Conservation (phyloP, 176 grass and related monocot species). For the Eleusine indica region DNA sequence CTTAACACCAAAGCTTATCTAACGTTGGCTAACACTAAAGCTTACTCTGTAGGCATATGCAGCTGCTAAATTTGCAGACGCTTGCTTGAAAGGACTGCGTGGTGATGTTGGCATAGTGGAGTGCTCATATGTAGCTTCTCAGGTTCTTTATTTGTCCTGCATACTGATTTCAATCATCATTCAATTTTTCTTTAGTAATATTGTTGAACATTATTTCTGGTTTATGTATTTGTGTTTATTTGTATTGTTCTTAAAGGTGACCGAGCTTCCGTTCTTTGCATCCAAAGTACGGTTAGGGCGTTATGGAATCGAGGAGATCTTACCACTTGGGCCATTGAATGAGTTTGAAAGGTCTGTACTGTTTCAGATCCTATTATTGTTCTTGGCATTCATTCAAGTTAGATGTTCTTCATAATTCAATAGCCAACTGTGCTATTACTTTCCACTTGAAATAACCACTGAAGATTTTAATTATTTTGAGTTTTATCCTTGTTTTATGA, state of each 20-base stretch:
- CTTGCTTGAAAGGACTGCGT: conserved; percentile 70
- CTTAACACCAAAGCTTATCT: background rate
- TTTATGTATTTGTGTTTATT: conserved; percentile 22
- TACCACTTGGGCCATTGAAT: conserved; percentile 76
- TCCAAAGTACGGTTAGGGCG: conserved; percentile 77
- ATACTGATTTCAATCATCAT: conserved; percentile 15
- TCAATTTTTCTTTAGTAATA: conserved; percentile 13
- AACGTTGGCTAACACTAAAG: conserved; percentile 2
- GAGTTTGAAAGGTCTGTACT: conserved; percentile 72
- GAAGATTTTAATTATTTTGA: conserved; percentile 5
- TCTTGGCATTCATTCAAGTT: background rate
- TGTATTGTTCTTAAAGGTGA: conserved; percentile 61
- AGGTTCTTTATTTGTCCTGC: conserved; percentile 39
- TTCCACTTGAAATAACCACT: background rate
- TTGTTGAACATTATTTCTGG: background rate
- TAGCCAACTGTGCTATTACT: background rate
- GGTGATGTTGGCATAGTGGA: conserved; percentile 85
- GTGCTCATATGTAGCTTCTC: conserved; percentile 81
- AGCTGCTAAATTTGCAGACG: conserved; percentile 79
- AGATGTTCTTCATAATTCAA: background rate
- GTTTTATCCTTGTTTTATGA: background rate
- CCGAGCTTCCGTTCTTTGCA: conserved; percentile 84
- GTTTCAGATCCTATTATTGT: background rate
- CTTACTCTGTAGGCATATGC: conserved; percentile 58
- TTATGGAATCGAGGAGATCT: conserved; percentile 65